Evolutionary conservation across 2,329 filamentous ascomycete genomes (phyloP), one percentile per base, ranked within the genome.

Genomic region (Macroventuria anomochaeta): DNA sequence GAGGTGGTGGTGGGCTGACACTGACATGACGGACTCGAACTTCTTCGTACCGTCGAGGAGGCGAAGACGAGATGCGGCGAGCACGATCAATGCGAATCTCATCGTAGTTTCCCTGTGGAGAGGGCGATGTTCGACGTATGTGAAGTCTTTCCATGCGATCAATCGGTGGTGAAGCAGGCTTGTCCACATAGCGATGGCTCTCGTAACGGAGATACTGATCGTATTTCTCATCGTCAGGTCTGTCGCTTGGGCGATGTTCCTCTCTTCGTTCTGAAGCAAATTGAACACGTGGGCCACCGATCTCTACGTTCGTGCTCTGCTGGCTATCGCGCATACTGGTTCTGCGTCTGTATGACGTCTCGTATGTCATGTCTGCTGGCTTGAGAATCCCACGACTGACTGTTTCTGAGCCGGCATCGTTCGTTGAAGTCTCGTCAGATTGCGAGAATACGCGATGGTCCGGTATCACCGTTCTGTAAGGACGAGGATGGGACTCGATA

Each of bases 261-360:
- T 53, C 42, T 32, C 34, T 42, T 29, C 49, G 34, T 17, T 64
- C 56, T n/a, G 59, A 23, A 23, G 49, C 58, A 37, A 73, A 74
- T 15, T 67, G 69, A 13, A 74, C 72, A 34, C 62, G 61, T 15
- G 64, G 62, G 1, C 63, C 64, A 18, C 64, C 70, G 2, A 70
- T 48, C 54, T 73, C 68, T n/a, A 69, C 70, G 13, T 53, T 49
- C 18, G 59, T 69, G 46, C 68, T 70, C 18, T 70, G 65, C 4
- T 62, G 57, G 29, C 64, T 72, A 5, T 61, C 57, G 18, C 59
- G 59, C 53, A 65, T 53, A 12, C 34, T 53, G 15, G 44, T 53
- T n/a, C 53, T 55, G n/a, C 59, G 57, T 1, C 56, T 56, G 36
- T 60, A 56, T 0, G 55, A 38, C 3, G 62, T 65, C 23, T 70